These are phyloP conservation scores for Aureobasidium sp. DNA, from an alignment of 2,329 filamentous ascomycete genomes.

Conservation along the genomic window DNA sequence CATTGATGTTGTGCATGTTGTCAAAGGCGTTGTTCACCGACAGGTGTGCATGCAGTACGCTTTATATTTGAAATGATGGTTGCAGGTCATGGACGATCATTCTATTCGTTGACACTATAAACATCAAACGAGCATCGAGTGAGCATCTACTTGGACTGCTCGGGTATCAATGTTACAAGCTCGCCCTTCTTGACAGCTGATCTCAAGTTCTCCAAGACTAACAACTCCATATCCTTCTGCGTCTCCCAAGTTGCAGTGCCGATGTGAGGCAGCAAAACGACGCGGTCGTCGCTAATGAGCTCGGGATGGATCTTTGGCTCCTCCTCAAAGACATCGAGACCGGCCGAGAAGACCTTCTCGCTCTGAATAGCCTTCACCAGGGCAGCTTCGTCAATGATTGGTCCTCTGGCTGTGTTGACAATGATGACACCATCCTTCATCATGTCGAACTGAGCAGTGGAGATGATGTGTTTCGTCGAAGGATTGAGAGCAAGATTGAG, in stretches of 20 bases:
- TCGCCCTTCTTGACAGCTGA: slow-evolving; percentile 49
- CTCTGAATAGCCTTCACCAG: slow-evolving; percentile 47
- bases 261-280: slow-evolving; percentile 53
- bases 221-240: slow-evolving; percentile 54
- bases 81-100: not conserved
- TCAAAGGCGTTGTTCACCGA: too few species aligned
- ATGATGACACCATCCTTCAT: slow-evolving; percentile 53
- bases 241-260: slow-evolving; percentile 55
- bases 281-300: slow-evolving; percentile 42
- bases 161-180: slow-evolving; percentile 53
- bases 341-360: slow-evolving; percentile 48
- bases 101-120: not conserved
- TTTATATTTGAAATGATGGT: not conserved
- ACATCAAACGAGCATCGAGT: not conserved
- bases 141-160: slow-evolving; percentile 43
- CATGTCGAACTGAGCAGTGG: slow-evolving; percentile 41
- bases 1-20: too few species aligned
- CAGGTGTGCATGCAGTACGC: too few species aligned
- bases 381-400: slow-evolving; percentile 50
- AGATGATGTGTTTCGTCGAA: slow-evolving; percentile 47
- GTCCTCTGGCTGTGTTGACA: slow-evolving; percentile 52
- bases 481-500: slow-evolving; percentile 47
- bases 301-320: slow-evolving; percentile 50
- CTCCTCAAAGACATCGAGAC: slow-evolving; percentile 52
- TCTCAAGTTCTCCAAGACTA: slow-evolving; percentile 52